Percentiles rank a stretch among this genome's conserved stretches.
Conservation (phyloP, 2,329 filamentous ascomycete species). For the Delphinella strobiligena region DNA sequence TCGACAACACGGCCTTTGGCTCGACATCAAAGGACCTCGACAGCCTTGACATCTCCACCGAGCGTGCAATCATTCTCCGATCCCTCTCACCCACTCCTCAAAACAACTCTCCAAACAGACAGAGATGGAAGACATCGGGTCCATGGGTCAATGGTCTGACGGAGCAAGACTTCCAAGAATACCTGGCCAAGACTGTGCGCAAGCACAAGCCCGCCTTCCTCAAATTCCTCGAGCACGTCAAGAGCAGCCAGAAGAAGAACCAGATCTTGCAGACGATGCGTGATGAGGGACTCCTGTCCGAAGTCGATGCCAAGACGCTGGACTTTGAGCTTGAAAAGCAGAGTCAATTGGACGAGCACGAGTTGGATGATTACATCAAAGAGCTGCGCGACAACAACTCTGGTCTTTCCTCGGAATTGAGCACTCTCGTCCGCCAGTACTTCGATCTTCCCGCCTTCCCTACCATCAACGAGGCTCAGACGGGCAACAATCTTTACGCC, state of each 20-base stretch:
- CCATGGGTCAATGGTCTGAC: constrained; percentile 47
- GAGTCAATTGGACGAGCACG: constrained; percentile 3
- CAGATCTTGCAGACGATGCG: constrained; percentile 5
- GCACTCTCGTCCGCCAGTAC: constrained; percentile 41
- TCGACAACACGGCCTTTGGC: constrained; percentile 30
- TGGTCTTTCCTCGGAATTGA: constrained; percentile 38
- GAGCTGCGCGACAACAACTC: constrained; percentile 30
- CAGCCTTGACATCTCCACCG: constrained; percentile 17
- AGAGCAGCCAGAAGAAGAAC: constrained; percentile 11
- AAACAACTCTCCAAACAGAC: neutral
- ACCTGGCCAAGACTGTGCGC: constrained; percentile 33
- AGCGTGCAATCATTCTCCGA: constrained; percentile 11
- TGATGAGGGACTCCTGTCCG: constrained; percentile 5
- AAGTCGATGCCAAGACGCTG: constrained; percentile 4
- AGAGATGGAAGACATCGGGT: constrained; percentile 45
- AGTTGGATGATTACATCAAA: constrained; percentile 17
- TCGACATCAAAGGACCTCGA: constrained; percentile 16
- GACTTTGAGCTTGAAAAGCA: constrained; percentile 5
- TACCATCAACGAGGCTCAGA: constrained; percentile 18
- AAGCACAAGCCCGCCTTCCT: constrained; percentile 21
- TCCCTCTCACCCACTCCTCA: constrained; percentile 11
- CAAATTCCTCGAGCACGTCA: constrained; percentile 14
- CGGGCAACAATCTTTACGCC: constrained; percentile 16
- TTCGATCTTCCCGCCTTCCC: constrained; percentile 42
- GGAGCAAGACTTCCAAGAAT: constrained; percentile 42